Percentiles rank a stretch among this genome's conserved stretches.
phyloP scores from a whole-genome alignment of 129 eudicot genomes.

The Heracleum sosnowskyi region DNA sequence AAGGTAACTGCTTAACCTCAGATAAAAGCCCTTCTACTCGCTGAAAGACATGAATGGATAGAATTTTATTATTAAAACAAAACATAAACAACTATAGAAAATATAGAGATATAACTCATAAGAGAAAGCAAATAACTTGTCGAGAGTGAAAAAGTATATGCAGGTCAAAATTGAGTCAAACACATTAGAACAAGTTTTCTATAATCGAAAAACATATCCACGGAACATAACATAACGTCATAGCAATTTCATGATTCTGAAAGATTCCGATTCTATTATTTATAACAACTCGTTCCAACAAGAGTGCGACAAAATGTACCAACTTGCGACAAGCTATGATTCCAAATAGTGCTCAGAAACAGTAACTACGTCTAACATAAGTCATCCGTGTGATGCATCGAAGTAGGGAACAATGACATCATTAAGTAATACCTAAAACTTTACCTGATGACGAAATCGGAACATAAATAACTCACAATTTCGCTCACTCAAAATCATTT shows the following conservation, averaged over 20 bases:
- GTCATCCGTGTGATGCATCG: too few relatives aligned
- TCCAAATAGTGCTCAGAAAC: too few relatives aligned
- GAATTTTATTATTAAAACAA: too few relatives aligned
- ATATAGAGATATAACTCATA: neutral
- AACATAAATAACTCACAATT: too few relatives aligned
- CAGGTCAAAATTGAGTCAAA: neutral
- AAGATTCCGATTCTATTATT: neutral
- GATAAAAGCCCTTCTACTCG: conserved; percentile 45
- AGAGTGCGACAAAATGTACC: neutral
- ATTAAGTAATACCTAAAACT: too few relatives aligned
- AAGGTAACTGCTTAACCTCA: conserved; percentile 47
- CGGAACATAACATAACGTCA: neutral
- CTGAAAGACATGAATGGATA: conserved; percentile 23
- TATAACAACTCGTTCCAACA: neutral
- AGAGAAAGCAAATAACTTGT: neutral
- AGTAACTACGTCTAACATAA: too few relatives aligned
- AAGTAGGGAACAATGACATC: too few relatives aligned
- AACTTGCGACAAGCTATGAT: neutral
- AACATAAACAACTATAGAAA: too few relatives aligned
- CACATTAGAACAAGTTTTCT: neutral
- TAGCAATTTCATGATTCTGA: neutral
- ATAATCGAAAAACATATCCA: neutral
- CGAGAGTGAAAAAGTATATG: neutral
- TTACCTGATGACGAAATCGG: too few relatives aligned
- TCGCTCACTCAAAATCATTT: too few relatives aligned